phyloP scores from a whole-genome alignment of 768 basidiomycete species.

The Mycena leptocephala region DNA sequence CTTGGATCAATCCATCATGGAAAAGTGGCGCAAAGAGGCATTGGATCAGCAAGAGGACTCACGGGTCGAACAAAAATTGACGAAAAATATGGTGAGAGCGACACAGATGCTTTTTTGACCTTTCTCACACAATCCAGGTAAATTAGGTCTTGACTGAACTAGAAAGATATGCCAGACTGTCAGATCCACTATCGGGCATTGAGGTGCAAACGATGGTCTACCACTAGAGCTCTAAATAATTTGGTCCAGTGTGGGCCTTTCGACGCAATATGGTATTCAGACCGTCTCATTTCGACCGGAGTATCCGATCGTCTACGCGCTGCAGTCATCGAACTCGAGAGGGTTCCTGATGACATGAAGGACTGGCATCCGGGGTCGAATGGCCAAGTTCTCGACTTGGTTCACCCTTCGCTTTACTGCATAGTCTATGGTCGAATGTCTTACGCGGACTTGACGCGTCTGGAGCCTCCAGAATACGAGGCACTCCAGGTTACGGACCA shows the following conservation, averaged over 20 bases:
- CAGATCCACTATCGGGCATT: slow-evolving; percentile 30
- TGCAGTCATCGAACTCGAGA: slow-evolving; percentile 50
- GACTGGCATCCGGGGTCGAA: slow-evolving; percentile 67
- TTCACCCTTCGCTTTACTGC: slow-evolving; percentile 63
- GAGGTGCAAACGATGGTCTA: neutral
- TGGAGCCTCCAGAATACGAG: too few species aligned
- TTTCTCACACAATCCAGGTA: slow-evolving; percentile 17
- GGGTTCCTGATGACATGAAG: slow-evolving; percentile 52
- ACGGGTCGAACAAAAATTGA: too few species aligned
- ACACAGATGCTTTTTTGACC: neutral
- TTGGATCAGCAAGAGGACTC: too few species aligned
- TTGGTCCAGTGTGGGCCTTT: slow-evolving; percentile 36
- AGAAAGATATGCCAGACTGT: slow-evolving; percentile 29
- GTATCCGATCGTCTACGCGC: slow-evolving; percentile 42
- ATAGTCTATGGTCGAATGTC: slow-evolving; percentile 54
- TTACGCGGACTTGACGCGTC: neutral
- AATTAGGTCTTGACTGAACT: slow-evolving; percentile 38
- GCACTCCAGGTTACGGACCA: too few species aligned
- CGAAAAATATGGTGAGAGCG: too few species aligned
- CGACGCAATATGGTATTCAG: slow-evolving; percentile 45
- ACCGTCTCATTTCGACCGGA: slow-evolving; percentile 46
- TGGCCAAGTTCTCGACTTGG: slow-evolving; percentile 60
- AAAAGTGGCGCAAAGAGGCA: too few species aligned
- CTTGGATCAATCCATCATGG: too few species aligned
- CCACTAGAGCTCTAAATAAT: neutral